Evolutionary conservation across 2,329 filamentous ascomycete genomes (phyloP).

Genomic region (Nemania sp.): DNA sequence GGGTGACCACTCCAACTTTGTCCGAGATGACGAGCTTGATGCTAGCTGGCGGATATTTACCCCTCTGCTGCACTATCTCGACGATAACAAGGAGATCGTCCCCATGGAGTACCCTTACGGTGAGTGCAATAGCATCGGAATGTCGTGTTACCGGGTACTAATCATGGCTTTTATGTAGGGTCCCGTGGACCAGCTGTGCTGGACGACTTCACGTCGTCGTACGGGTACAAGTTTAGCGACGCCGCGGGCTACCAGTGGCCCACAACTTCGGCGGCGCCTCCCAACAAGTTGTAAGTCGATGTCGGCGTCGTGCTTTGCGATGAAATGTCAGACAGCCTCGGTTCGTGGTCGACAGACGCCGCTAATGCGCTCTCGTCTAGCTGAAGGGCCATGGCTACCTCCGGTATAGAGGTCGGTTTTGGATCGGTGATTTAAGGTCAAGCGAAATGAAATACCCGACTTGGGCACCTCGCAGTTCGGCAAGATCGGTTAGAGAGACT

Average conservation of each 20-base stretch:
- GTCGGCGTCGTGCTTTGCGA: slow-evolving; percentile 31
- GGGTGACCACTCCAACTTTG: slow-evolving; percentile 99
- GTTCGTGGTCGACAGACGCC: slow-evolving; percentile 18
- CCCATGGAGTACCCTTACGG: slow-evolving; percentile 99
- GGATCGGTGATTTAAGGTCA: slow-evolving; percentile 16
- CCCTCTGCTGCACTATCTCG: slow-evolving; percentile 94
- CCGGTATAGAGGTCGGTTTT: slow-evolving; percentile 24
- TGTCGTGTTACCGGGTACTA: background rate
- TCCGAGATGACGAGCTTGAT: slow-evolving; percentile 94
- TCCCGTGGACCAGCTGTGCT: slow-evolving; percentile 95
- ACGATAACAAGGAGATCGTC: slow-evolving; percentile 98
- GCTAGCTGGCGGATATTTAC: slow-evolving; percentile 99
- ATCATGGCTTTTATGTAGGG: slow-evolving; percentile 57
- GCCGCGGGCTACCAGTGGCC: slow-evolving; percentile 96
- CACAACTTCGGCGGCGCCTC: slow-evolving; percentile 68
- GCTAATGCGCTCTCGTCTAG: slow-evolving; percentile 31
- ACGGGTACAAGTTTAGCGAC: slow-evolving; percentile 98
- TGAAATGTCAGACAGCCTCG: slow-evolving; percentile 35
- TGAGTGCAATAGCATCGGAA: slow-evolving; percentile 52
- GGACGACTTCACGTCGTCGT: slow-evolving; percentile 97
- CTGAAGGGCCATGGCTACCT: slow-evolving; percentile 28
- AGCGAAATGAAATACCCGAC: slow-evolving; percentile 25
- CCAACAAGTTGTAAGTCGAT: slow-evolving; percentile 78
- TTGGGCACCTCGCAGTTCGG: slow-evolving; percentile 22
- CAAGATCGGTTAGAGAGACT: slow-evolving; percentile 14